Conservation (phyloP, 352 stramenopile genomes). For the Ophiocytium majus region DNA sequence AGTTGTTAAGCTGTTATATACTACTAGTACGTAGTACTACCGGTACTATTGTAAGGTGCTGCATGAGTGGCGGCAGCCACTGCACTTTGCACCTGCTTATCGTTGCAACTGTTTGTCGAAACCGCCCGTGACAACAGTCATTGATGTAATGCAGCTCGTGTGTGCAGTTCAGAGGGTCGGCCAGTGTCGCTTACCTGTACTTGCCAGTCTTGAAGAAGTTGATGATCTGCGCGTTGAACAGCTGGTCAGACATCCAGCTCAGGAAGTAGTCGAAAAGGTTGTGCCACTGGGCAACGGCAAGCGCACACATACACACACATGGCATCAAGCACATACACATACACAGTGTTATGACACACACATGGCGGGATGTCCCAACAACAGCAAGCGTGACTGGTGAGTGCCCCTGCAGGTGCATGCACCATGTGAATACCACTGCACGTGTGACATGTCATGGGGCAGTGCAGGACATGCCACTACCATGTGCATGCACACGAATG, state of each 20-base stretch:
- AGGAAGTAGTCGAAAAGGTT: constrained; percentile 50
- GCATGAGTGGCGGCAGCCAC: too few relatives aligned
- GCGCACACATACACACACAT: neutral
- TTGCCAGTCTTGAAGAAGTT: constrained; percentile 38
- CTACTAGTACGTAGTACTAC: too few relatives aligned
- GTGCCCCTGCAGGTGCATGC: neutral
- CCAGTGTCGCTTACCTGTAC: constrained; percentile 12
- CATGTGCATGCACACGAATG: too few relatives aligned
- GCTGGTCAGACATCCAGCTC: constrained; percentile 31
- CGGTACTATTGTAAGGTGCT: too few relatives aligned
- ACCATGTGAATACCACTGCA: neutral
- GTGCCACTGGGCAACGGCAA: constrained; percentile 32
- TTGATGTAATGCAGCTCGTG: too few relatives aligned
- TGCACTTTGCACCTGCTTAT: too few relatives aligned
- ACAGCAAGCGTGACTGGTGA: neutral
- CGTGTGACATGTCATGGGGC: neutral
- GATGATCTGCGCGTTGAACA: constrained; percentile 50
- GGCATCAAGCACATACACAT: neutral
- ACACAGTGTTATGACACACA: neutral
- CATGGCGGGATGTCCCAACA: neutral
- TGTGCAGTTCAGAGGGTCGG: too few relatives aligned
- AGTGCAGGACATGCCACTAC: too few relatives aligned
- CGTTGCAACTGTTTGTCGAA: too few relatives aligned
- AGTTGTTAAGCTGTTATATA: too few relatives aligned
- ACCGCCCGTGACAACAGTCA: too few relatives aligned